These are phyloP conservation scores for Ophiostoma piceae DNA, from an alignment of 2,329 filamentous ascomycete genomes.

Conservation along the genomic window DNA sequence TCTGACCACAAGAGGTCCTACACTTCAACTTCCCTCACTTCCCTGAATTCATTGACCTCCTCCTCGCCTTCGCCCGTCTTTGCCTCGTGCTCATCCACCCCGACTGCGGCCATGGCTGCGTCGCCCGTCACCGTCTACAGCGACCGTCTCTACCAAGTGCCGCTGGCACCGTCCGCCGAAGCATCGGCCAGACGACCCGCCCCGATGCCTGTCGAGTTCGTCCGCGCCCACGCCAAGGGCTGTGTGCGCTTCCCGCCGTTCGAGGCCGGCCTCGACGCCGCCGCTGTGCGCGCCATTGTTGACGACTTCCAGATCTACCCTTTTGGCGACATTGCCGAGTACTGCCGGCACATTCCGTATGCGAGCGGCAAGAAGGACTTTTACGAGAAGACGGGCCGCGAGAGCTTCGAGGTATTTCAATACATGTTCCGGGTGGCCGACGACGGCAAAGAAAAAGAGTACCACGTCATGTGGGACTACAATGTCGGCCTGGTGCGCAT, in stretches of 20 bases:
- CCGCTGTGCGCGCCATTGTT: conserved; percentile 56
- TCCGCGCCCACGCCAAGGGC: conserved; percentile 46
- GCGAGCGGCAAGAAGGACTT: conserved; percentile 92
- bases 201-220: conserved; percentile 21
- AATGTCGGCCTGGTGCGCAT: conserved; percentile 89
- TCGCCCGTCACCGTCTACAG: conserved; percentile 25
- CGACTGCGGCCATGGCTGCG: neutral
- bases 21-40: too few species aligned
- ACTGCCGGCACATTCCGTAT: conserved; percentile 78
- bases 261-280: conserved; percentile 55
- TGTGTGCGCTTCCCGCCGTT: conserved; percentile 68
- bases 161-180: neutral
- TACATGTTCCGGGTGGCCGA: conserved; percentile 73
- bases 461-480: conserved; percentile 94
- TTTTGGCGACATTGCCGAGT: conserved; percentile 55
- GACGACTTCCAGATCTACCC: conserved; percentile 61
- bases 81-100: neutral
- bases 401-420: conserved; percentile 83
- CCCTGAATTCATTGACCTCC: neutral
- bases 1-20: neutral
- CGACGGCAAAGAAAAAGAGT: conserved; percentile 49
- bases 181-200: neutral
- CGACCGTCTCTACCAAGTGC: conserved; percentile 14
- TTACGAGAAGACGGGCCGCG: conserved; percentile 75
- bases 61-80: neutral